These are phyloP conservation scores for Mycena sp. DNA, from an alignment of 1,284 basidiomycete genomes.

Conservation along the genomic window DNA sequence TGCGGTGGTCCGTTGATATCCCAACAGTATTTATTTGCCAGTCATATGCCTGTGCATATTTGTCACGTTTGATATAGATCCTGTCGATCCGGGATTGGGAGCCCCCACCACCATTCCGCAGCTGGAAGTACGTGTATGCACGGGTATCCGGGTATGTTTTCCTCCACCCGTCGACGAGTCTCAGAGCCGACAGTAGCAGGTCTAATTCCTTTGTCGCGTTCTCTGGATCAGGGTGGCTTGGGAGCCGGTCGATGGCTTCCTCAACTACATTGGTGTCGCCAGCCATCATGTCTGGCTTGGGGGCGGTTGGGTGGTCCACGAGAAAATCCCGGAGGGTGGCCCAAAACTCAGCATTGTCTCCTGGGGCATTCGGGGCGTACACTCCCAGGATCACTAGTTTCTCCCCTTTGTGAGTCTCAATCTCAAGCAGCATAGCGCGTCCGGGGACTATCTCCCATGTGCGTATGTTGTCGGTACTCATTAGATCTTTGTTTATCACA, in stretches of 20 bases:
- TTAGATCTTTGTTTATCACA: slow-evolving; percentile 45
- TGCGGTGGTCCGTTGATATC: slow-evolving; percentile 32
- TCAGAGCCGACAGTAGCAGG: slow-evolving; percentile 11
- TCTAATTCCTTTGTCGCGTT: slow-evolving; percentile 6
- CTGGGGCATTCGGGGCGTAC: slow-evolving; percentile 36
- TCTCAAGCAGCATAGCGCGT: slow-evolving; percentile 36
- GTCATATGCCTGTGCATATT: slow-evolving; percentile 13
- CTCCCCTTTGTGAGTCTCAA: slow-evolving; percentile 16
- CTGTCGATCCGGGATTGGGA: slow-evolving; percentile 39
- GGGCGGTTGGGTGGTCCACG: neutral
- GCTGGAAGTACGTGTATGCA: slow-evolving; percentile 34
- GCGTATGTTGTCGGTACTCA: slow-evolving; percentile 15
- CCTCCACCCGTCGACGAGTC: slow-evolving; percentile 40
- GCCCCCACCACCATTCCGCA: neutral
- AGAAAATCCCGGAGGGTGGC: slow-evolving; percentile 25
- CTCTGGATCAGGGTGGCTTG: slow-evolving; percentile 22
- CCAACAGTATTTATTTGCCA: slow-evolving; percentile 39
- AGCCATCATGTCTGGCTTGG: slow-evolving; percentile 33
- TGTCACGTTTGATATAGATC: slow-evolving; percentile 32
- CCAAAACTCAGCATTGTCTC: slow-evolving; percentile 35
- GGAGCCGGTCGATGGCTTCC: slow-evolving; percentile 40
- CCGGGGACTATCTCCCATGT: slow-evolving; percentile 41
- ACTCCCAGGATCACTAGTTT: slow-evolving; percentile 32
- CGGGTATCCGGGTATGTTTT: slow-evolving; percentile 29
- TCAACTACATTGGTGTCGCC: slow-evolving; percentile 48